A percentile compares a stretch with the other conserved stretches of the same genome.
These are phyloP conservation scores for Tricholoma sp. DNA, from an alignment of 768 basidiomycete genomes.

Conservation along the genomic window DNA sequence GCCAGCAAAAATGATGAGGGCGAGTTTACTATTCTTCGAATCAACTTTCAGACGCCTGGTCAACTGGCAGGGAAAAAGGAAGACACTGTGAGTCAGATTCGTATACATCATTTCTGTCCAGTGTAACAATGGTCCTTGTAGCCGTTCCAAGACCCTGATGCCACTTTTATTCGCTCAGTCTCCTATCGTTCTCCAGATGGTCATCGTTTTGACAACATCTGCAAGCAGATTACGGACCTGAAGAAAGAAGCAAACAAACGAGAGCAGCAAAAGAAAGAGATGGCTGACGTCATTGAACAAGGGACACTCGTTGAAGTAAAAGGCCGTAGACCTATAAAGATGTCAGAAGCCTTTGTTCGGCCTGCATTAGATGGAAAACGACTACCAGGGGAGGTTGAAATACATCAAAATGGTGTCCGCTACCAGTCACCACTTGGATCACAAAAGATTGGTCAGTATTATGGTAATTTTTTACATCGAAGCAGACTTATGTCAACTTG, in stretches of 20 bases:
- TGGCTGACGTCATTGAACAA: constrained; percentile 98
- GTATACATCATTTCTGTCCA: not conserved
- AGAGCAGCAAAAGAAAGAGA: constrained; percentile 95
- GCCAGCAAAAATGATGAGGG: constrained; percentile 97
- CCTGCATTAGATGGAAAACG: constrained; percentile 95
- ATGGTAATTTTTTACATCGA: not conserved
- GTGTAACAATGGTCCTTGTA: constrained; percentile 22
- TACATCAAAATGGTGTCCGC: constrained; percentile 94
- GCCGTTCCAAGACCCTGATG: constrained; percentile 96
- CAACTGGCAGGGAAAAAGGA: constrained; percentile 98
- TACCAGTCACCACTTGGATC: constrained; percentile 84
- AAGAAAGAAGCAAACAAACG: constrained; percentile 97
- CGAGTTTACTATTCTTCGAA: constrained; percentile 88
- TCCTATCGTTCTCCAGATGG: constrained; percentile 90
- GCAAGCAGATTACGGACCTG: constrained; percentile 88
- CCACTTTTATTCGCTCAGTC: constrained; percentile 93
- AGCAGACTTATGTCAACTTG: constrained; percentile 1
- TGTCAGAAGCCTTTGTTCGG: constrained; percentile 89
- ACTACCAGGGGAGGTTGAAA: constrained; percentile 95
- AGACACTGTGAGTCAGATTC: constrained; percentile 63
- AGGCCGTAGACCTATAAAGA: constrained; percentile 77
- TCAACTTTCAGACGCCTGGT: constrained; percentile 98
- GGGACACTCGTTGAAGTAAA: constrained; percentile 85
- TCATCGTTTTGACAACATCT: constrained; percentile 84
- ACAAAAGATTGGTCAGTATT: constrained; percentile 81